Evolutionary conservation across 371 early-diverging fungal species (phyloP), one percentile per base, ranked within the genome.

Genomic region (Circinella minor): DNA sequence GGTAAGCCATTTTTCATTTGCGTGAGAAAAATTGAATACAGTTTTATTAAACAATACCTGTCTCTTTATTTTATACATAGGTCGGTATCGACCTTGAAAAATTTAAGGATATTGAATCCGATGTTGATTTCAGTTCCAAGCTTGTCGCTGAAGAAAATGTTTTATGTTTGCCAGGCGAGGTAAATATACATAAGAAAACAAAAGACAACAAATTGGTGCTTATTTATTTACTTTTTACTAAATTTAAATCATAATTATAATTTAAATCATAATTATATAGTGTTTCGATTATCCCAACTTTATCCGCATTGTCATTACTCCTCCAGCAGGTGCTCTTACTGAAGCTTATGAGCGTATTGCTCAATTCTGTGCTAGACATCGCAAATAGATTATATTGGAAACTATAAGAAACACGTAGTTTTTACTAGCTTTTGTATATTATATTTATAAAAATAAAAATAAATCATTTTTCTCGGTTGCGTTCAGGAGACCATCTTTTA

Each of bases 111-210:
- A 90, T 96, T 62, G 66, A 73, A 3, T 85, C 90, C 60, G 96
- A 95, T 71, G 86, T 93, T 36, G 90, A 93, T 49, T 95, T 96
- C 71, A 90, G 91, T 57, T 91, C 92, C 71, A 91, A 91, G 77
- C 86, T 96, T 63, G 83, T 92, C 61, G 87, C 88, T 63, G 96
- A 96, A 74, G 94, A 96, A 74, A 88, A 89, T 34, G 97, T 96
- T 18, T 85, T 94, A 69, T 88, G 92, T 69, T 82, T 96, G 66
- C 97, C 97, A 14, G 97, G 95, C 18, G 82, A 89, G 77, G 92
- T 91, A 85, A 66, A 43, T 27, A 27, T 27, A 27, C 27, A 27
- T 27, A 27, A 27, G 27, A 27, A 27, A 27, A 27, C 27, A 27
- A 27, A 27, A 27, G 27, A 27, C 2, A 6, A 11, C 18, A 63